phyloP scores from a whole-genome alignment of 352 stramenopile species.

The Plasmopara viticola region DNA sequence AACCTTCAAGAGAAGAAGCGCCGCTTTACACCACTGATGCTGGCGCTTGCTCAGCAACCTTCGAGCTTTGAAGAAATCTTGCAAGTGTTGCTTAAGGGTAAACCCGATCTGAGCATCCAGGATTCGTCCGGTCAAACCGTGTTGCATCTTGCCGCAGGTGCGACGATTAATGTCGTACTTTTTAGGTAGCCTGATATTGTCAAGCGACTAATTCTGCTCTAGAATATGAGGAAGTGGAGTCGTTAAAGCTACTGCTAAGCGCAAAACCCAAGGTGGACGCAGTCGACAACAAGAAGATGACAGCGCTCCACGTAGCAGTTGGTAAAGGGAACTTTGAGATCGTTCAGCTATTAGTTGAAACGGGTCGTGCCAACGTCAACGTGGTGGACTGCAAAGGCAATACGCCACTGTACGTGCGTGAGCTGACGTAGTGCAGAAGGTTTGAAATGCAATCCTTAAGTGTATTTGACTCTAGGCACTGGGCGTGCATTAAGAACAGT shows the following conservation, averaged over 20 bases:
- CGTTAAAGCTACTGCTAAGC: slow-evolving; percentile 49
- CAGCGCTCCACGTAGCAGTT: slow-evolving; percentile 53
- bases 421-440: background rate
- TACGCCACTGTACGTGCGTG: slow-evolving; percentile 43
- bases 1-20: slow-evolving; percentile 76
- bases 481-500: slow-evolving; percentile 57
- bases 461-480: slow-evolving; percentile 37
- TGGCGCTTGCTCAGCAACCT: slow-evolving; percentile 63
- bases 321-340: slow-evolving; percentile 61
- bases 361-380: slow-evolving; percentile 52
- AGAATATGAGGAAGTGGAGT: slow-evolving; percentile 66
- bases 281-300: slow-evolving; percentile 69
- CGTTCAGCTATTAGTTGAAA: slow-evolving; percentile 51
- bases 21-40: slow-evolving; percentile 70
- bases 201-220: background rate
- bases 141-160: slow-evolving; percentile 61
- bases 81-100: slow-evolving; percentile 57
- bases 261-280: slow-evolving; percentile 61
- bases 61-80: slow-evolving; percentile 61
- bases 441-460: slow-evolving; percentile 1
- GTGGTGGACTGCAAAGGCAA: slow-evolving; percentile 62
- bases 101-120: slow-evolving; percentile 54
- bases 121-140: slow-evolving; percentile 59
- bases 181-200: background rate
- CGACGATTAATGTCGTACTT: background rate